Percentiles rank a stretch among this genome's conserved stretches.
Evolutionary conservation across 805 yeast genomes (phyloP).

Genomic region (Ogataea degrootiae): DNA sequence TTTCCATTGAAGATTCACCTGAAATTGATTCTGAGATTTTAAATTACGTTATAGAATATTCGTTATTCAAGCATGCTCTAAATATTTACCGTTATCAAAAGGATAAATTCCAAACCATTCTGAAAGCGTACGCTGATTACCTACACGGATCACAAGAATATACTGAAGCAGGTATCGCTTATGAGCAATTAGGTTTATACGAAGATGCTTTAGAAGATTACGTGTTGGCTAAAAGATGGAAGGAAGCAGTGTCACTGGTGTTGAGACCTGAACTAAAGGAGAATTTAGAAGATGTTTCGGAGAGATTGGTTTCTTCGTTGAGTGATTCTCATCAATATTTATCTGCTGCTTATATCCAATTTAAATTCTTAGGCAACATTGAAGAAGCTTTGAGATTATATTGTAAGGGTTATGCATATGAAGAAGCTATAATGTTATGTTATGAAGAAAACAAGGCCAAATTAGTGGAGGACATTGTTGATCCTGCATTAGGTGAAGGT

Average conservation of each 20-base stretch:
- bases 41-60: constrained; percentile 65
- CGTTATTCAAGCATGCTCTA: constrained; percentile 66
- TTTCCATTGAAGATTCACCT: constrained; percentile 32
- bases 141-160: constrained; percentile 54
- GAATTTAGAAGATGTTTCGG: constrained; percentile 44
- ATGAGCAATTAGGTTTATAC: constrained; percentile 57
- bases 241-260: constrained; percentile 69
- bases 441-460: constrained; percentile 38
- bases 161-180: constrained; percentile 74
- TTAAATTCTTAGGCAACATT: constrained; percentile 53
- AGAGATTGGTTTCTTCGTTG: constrained; percentile 53
- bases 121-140: constrained; percentile 57
- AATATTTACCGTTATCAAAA: constrained; percentile 53
- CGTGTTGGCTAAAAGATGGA: constrained; percentile 72
- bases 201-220: constrained; percentile 68
- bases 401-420: constrained; percentile 72
- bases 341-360: constrained; percentile 77
- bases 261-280: constrained; percentile 36
- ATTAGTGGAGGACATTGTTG: constrained; percentile 55
- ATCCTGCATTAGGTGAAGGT: constrained; percentile 76
- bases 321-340: constrained; percentile 66
- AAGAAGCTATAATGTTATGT: constrained; percentile 69
- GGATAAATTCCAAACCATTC: constrained; percentile 48
- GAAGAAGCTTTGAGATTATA: constrained; percentile 60
- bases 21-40: constrained; percentile 53